Base-by-base conservation (phyloP, 345 rosid genomes). In the Iberis pinnata region DNA sequence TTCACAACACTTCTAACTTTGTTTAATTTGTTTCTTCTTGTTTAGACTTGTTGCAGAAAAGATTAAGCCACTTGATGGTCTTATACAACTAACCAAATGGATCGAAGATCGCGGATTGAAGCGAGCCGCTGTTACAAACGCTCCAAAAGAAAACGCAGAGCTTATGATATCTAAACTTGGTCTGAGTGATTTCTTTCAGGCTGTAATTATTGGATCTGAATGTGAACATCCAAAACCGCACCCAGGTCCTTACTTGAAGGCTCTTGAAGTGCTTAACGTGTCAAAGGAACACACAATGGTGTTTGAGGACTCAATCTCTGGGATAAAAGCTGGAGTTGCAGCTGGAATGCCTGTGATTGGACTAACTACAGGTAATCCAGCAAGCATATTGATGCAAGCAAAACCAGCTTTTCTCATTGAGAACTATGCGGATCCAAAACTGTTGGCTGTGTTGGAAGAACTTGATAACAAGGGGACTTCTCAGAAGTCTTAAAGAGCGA, bases 121-220 rank as follows among this genome's bases (percentile, higher is more conserved):
- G 73, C 77, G 88, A 3, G 99, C 99, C 17, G 99, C 95, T 0
- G 99, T 93, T 3, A 88, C 99, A 9, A 93, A 93, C 68, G 92
- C 99, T 29, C 95, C 99, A 0, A 80, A 61, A 71, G 65, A 43
- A 17, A 93, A 83, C 74, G 99, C 95, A n/a, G 99, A 88, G 60
- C 76, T 83, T 20, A 76, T 93, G 70, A 81, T 88, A 62, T 68
- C 88, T 2, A 75, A 51, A 40, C 97, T 93, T 1, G 95, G 99
- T 22, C 89, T 88, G 8, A 43, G 61, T 14, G 86, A 83, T 70
- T 92, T 92, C 69, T 85, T 92, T 41, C 76, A 88, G 12, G 84
- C 59, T 54, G 70, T 92, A 47, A 77, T 92, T 46, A 2, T 84
- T 7, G 96, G 98, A 4, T 67, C 56, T 37, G 96, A 93, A 7